Base-by-base conservation (phyloP, 2,329 filamentous ascomycete genomes). In the Ceratocystis eucalypticola region DNA sequence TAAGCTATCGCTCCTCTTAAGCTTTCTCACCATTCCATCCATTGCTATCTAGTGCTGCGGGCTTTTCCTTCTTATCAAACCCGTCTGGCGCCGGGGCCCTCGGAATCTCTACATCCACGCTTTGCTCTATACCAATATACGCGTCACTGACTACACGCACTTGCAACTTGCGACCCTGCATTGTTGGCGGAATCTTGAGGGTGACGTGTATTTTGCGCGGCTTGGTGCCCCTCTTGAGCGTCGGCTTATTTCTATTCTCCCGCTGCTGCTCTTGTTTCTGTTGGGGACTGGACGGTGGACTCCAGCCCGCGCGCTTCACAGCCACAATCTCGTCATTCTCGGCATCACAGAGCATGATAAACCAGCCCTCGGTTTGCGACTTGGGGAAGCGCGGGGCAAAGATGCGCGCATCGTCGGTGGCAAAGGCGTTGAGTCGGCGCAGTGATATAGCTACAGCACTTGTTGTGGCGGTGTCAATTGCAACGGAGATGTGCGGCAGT, bases 301-400 rank as follows among this genome's bases (percentile, higher is more conserved):
- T 68, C 92, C 94, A 97, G 1, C 86, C 87, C 0, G 94, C 83
- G 37, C 94, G 81, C 80, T 96, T 97, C 69, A 99, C 79, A 2
- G 88, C 93, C 3, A 96, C 76, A 48, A 97, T 81, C 70, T 96
- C 90, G 68, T 93, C 90, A 5, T 77, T 82, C 0, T 78, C 78
- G 1, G 82, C 72, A 71, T 88, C 85, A 5, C 85, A 87, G 0
- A 96, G 81, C 25, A 97, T 73, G 15, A 94, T 84, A 75, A 99
- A 97, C 83, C 87, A 97, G 0, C 92, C 92, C 73, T 99, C 94
- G 0, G 86, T 94, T 75, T 99, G 94, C 17, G 91, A 86, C 76
- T 99, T 99, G 0, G 93, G 93, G 76, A 96, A 97, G 25, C 84
- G 82, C 2, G 95, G 93, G 0, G 94, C 91, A 71, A 87, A 96